These are phyloP conservation scores for Lentinula edodes DNA, from an alignment of 768 basidiomycete genomes.

Conservation along the genomic window DNA sequence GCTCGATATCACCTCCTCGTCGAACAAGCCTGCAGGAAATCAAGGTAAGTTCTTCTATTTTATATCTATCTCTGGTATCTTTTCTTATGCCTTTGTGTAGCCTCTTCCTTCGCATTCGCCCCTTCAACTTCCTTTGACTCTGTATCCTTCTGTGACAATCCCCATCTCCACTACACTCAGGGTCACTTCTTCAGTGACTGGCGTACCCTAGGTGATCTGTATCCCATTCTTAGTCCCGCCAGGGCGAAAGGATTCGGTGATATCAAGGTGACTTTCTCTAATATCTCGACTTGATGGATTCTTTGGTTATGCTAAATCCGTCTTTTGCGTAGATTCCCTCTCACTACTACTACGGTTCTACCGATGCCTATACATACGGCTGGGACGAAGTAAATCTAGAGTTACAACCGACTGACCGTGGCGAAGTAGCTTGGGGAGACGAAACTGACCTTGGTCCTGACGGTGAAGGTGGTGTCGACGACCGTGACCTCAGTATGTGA, in stretches of 20 bases:
- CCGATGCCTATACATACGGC: conserved; percentile 79
- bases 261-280: conserved; percentile 39
- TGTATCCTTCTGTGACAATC: conserved; percentile 72
- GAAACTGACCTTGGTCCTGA: neutral
- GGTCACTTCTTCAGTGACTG: conserved; percentile 98
- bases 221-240: conserved; percentile 92
- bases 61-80: neutral
- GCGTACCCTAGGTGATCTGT: conserved; percentile 82
- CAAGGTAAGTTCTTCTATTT: neutral
- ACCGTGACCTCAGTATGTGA: neutral
- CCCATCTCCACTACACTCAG: conserved; percentile 82
- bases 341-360: conserved; percentile 91
- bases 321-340: conserved; percentile 57
- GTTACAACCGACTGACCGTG: conserved; percentile 71
- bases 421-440: conserved; percentile 46
- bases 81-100: neutral
- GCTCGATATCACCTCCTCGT: conserved; percentile 9
- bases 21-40: neutral
- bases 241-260: conserved; percentile 83
- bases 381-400: conserved; percentile 79
- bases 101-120: conserved; percentile 62
- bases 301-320: neutral
- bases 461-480: neutral
- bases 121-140: conserved; percentile 49
- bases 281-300: neutral